Evolutionary conservation across 78 protist genomes (phyloP), one percentile per base, ranked within the genome.

Genomic region (Polysphondylium violaceum): DNA sequence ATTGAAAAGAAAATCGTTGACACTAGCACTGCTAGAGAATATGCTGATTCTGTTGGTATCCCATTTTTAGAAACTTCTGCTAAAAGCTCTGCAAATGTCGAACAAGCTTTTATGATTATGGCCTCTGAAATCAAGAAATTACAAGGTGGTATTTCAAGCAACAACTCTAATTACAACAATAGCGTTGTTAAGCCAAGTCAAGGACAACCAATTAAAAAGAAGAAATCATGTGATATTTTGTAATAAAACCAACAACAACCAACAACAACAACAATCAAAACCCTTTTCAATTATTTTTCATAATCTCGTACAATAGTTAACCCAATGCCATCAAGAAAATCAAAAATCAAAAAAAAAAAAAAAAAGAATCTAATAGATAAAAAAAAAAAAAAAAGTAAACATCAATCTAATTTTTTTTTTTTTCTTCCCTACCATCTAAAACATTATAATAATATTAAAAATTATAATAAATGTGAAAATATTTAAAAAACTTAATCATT

Each of bases 11-110:
- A 78, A 65, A 96, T 60, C 17, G 98, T 97, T 25, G 98, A 96
- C 17, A 69, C 74, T 65, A 53, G 47, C 58, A 40, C 77, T 19
- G 99, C 98, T 17, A 81, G 96, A 81, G 95, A 76, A 86, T 96
- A 91, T 58, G 99, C 99, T 17, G 98, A 97, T 61, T 12, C 50
- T 19, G 79, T 95, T 50, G 92, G 94, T 44, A 97, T 99, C 47
- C 98, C 99, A 38, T 98, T 99, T 94, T 76, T 99, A 50, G 99
- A 99, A 87, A 98, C 99, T 27, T 78, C 95, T 17, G 99, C 99
- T 8, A 98, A 98, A 95, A 94, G 75, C 65, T 72, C 98, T 2
- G 96, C 97, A 58, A 98, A 98, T 74, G 99, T 99, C 7, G 99
- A 99, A 96, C 86, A 94, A 58, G 99, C 99, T 12, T 99, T 99